Evolutionary conservation across 148 eudicot species (phyloP).

Genomic region (Chenopodium album): DNA sequence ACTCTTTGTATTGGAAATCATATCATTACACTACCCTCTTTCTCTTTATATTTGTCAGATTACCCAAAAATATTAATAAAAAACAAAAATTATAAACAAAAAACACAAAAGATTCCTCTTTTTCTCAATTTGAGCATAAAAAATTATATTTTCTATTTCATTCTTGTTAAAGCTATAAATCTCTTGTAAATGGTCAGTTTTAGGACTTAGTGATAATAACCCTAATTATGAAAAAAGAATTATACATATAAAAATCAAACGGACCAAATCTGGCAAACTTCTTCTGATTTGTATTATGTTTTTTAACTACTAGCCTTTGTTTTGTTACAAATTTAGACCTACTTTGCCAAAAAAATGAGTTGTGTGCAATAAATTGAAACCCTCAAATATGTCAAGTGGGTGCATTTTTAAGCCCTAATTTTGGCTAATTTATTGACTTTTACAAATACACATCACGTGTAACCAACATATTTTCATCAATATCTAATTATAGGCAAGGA

Average conservation of each 20-base stretch:
- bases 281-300: slow-evolving; percentile 6
- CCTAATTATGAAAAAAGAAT: slow-evolving; percentile 17
- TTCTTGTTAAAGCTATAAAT: not conserved
- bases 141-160: not conserved
- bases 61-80: no score
- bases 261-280: slow-evolving; percentile 22
- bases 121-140: not conserved
- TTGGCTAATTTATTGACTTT: slow-evolving; percentile 24
- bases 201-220: not conserved
- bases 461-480: slow-evolving; percentile 10
- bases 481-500: slow-evolving; percentile 18
- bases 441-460: slow-evolving; percentile 19
- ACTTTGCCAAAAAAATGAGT: slow-evolving; percentile 19
- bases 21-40: slow-evolving; percentile 22
- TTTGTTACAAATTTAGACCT: slow-evolving; percentile 22
- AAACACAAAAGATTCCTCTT: slow-evolving; percentile 33
- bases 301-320: slow-evolving; percentile 17
- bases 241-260: not conserved
- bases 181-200: no score
- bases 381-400: slow-evolving; percentile 6
- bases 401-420: slow-evolving; percentile 26
- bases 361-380: slow-evolving; percentile 24
- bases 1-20: slow-evolving; percentile 24
- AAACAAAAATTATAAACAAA: not conserved
- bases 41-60: slow-evolving; percentile 20